Evolutionary conservation across 164 flowering plant genomes (phyloP).

Genomic region (Nymphaea colorata): DNA sequence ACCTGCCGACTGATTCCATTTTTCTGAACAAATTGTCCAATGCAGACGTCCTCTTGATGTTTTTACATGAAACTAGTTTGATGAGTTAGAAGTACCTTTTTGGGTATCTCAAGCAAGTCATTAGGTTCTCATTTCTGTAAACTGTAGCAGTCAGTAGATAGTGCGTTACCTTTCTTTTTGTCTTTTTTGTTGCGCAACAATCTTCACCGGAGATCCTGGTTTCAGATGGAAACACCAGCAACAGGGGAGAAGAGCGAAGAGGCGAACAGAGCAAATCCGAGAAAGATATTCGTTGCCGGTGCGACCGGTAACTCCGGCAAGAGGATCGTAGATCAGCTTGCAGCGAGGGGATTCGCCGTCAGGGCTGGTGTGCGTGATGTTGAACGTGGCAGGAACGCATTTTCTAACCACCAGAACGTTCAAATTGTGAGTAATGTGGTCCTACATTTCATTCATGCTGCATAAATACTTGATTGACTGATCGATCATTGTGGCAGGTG

Average conservation of each 20-base stretch:
- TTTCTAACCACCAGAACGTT: constrained; percentile 40
- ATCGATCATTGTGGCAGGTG: constrained; percentile 31
- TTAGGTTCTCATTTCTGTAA: too few species aligned
- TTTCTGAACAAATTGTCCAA: too few species aligned
- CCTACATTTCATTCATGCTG: background rate
- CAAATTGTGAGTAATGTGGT: constrained; percentile 40
- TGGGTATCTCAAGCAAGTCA: too few species aligned
- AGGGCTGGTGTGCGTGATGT: constrained; percentile 86
- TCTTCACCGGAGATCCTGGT: background rate
- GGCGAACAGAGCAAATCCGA: constrained; percentile 15
- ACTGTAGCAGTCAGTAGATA: too few species aligned
- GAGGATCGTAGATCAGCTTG: constrained; percentile 75
- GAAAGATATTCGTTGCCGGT: constrained; percentile 86
- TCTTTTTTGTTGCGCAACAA: too few species aligned
- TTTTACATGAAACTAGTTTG: too few species aligned
- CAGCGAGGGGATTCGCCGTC: constrained; percentile 70
- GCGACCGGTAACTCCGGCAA: constrained; percentile 92
- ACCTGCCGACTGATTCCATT: too few species aligned
- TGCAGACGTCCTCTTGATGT: too few species aligned
- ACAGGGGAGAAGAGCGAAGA: constrained; percentile 22
- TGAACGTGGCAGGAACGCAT: constrained; percentile 44
- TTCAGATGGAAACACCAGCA: constrained; percentile 55
- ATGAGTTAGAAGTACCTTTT: too few species aligned
- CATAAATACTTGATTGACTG: background rate
- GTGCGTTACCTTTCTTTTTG: too few species aligned